Percentiles rank a stretch among this genome's conserved stretches.
Conservation (phyloP, 2,329 filamentous ascomycete species). For the Lomentospora prolificans region DNA sequence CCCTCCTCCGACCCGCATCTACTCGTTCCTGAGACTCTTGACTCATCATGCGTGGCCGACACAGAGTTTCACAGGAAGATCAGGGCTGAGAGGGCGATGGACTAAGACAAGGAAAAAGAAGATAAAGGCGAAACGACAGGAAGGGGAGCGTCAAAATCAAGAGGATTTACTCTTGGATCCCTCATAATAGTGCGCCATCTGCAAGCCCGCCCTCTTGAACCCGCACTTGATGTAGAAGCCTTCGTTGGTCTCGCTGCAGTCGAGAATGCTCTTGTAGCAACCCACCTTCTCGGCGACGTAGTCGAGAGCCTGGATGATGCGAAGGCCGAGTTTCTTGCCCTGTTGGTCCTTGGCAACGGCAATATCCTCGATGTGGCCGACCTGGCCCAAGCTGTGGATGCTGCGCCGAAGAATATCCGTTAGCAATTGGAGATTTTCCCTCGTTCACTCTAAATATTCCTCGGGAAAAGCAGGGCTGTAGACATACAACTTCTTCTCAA, state of each 20-base stretch:
- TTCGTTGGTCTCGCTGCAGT: slow-evolving; percentile 93
- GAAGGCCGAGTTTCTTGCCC: slow-evolving; percentile 88
- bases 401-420: too few relatives aligned
- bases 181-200: slow-evolving; percentile 96
- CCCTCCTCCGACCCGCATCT: too few relatives aligned
- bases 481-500: slow-evolving; percentile 91
- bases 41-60: too few relatives aligned
- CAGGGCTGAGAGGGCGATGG: too few relatives aligned
- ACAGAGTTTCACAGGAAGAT: too few relatives aligned
- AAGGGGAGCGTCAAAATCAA: neutral
- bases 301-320: slow-evolving; percentile 90
- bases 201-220: slow-evolving; percentile 79
- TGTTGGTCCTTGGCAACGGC: slow-evolving; percentile 91
- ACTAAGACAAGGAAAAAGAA: neutral
- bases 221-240: slow-evolving; percentile 98
- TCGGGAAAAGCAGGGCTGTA: too few relatives aligned
- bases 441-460: too few relatives aligned
- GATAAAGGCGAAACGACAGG: neutral
- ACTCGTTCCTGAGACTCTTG: too few relatives aligned
- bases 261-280: slow-evolving; percentile 95
- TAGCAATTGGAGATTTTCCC: too few relatives aligned
- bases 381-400: slow-evolving; percentile 70
- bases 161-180: slow-evolving; percentile 36
- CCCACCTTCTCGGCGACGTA: slow-evolving; percentile 78
- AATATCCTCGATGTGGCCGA: slow-evolving; percentile 97